Conservation (phyloP, 2,329 filamentous ascomycete genomes). For the Trichoderma breve region DNA sequence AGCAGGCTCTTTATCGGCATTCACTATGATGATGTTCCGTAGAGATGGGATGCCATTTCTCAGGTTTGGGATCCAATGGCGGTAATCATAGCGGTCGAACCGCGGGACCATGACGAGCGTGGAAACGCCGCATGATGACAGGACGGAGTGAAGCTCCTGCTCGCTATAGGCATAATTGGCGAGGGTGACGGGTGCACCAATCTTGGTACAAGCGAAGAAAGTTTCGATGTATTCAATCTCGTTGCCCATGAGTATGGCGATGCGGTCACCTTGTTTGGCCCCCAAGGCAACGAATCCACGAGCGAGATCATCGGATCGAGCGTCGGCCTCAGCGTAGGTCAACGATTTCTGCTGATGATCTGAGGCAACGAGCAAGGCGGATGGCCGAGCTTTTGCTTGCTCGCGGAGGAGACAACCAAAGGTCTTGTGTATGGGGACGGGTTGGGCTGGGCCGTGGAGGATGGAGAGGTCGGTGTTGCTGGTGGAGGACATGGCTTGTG, state of each 20-base stretch:
- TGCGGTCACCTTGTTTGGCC: not conserved
- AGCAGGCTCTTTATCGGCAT: not conserved
- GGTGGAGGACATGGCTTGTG: not conserved
- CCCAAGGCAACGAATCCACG: not conserved
- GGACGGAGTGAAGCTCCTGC: not conserved
- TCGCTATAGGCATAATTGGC: conserved; percentile 1
- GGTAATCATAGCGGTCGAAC: conserved; percentile 6
- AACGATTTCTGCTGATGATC: conserved; percentile 4
- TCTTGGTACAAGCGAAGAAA: not conserved
- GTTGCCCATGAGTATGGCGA: conserved; percentile 17
- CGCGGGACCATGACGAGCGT: not conserved
- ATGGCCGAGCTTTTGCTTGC: not conserved
- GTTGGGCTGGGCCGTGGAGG: conserved; percentile 5
- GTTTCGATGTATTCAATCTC: conserved; percentile 3
- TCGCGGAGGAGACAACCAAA: not conserved
- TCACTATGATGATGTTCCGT: not conserved
- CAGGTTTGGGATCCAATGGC: not conserved
- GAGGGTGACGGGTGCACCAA: not conserved
- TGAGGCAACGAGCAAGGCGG: not conserved
- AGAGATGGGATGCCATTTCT: not conserved
- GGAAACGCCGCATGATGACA: not conserved
- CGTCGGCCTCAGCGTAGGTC: not conserved
- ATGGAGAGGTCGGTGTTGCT: conserved; percentile 1
- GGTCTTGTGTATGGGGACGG: not conserved
- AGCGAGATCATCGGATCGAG: conserved; percentile 3